These are phyloP conservation scores for Aspergillus fischeri DNA, from an alignment of 2,329 filamentous ascomycete genomes.

Conservation along the genomic window DNA sequence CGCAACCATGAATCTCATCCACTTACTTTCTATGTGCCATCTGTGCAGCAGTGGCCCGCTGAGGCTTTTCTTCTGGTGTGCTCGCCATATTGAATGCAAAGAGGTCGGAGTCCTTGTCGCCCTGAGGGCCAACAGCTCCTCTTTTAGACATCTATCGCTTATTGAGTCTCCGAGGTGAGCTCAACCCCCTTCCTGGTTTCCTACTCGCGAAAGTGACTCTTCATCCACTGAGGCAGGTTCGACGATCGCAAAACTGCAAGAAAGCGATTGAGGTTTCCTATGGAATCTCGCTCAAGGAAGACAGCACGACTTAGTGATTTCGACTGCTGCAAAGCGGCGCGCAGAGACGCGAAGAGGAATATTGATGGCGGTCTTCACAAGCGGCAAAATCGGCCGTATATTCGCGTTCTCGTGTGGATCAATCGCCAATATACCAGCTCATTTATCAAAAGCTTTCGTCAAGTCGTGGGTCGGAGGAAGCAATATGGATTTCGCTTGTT, in stretches of 20 bases:
- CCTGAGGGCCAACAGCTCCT: constrained; percentile 32
- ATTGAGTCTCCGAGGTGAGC: constrained; percentile 22
- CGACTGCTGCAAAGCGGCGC: constrained; percentile 8
- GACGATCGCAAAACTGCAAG: constrained; percentile 1
- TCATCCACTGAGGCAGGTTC: constrained; percentile 10
- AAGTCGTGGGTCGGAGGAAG: background rate
- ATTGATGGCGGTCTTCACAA: constrained; percentile 2
- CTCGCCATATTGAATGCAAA: constrained; percentile 36
- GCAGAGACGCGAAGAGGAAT: constrained; percentile 3
- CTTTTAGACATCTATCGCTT: constrained; percentile 40
- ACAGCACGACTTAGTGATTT: constrained; percentile 1
- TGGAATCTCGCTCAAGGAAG: background rate
- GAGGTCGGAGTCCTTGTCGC: constrained; percentile 27
- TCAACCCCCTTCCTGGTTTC: constrained; percentile 15
- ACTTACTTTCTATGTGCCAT: constrained; percentile 54
- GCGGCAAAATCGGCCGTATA: background rate
- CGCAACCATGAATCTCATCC: constrained; percentile 15
- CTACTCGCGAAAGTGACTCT: constrained; percentile 5
- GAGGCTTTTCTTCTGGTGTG: constrained; percentile 43
- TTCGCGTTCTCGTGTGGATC: background rate
- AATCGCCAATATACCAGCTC: background rate
- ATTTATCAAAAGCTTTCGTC: background rate
- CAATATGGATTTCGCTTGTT: background rate
- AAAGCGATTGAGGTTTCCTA: background rate
- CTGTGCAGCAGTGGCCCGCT: constrained; percentile 53